Evolutionary conservation across 805 yeast genomes (phyloP).

Genomic region (Suhomyces sp.): DNA sequence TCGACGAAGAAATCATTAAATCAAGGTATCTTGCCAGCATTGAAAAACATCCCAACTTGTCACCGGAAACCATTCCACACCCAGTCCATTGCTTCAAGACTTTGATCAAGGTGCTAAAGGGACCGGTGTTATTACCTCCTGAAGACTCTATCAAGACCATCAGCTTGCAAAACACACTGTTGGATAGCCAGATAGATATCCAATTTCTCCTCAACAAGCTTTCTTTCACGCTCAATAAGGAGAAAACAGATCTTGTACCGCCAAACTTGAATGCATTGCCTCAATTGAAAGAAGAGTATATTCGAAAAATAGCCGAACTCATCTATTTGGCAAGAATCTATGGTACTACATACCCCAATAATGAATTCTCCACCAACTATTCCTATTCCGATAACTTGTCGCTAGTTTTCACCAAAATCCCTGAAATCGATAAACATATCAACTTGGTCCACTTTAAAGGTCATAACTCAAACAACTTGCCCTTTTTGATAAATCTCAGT

Average conservation of each 20-base stretch:
- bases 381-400: conserved; percentile 35
- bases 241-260: conserved; percentile 41
- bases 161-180: conserved; percentile 44
- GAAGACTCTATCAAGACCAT: conserved; percentile 54
- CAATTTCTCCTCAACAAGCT: conserved; percentile 47
- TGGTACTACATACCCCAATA: conserved; percentile 7
- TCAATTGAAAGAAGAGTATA: conserved; percentile 46
- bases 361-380: conserved; percentile 21
- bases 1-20: conserved; percentile 49
- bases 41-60: conserved; percentile 23
- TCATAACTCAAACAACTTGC: conserved; percentile 20
- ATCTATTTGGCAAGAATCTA: conserved; percentile 31
- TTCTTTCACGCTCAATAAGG: conserved; percentile 35
- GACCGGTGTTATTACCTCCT: conserved; percentile 53
- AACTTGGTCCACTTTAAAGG: conserved; percentile 22
- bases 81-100: conserved; percentile 59
- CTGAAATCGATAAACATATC: conserved; percentile 37
- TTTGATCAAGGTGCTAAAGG: conserved; percentile 59
- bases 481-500: conserved; percentile 30
- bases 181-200: conserved; percentile 59
- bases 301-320: conserved; percentile 54
- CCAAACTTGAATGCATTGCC: conserved; percentile 37
- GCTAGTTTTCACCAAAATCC: conserved; percentile 29
- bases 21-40: conserved; percentile 43
- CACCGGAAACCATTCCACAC: conserved; percentile 43